These are phyloP conservation scores for Drosera capensis DNA, from an alignment of 148 eudicot genomes.

Conservation along the genomic window DNA sequence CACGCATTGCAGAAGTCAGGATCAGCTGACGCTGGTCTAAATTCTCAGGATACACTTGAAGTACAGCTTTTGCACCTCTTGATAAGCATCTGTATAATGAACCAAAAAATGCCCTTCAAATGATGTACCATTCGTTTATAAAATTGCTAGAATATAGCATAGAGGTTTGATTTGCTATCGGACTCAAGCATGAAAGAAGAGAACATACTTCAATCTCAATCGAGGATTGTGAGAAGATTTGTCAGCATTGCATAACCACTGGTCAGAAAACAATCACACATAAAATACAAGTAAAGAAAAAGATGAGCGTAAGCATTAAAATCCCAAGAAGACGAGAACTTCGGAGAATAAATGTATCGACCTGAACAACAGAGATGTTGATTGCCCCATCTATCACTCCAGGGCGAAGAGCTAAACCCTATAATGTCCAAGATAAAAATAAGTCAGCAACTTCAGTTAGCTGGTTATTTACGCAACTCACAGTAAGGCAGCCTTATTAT, in stretches of 20 bases:
- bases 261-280: slow-evolving; percentile 12
- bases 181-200: neutral
- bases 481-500: neutral
- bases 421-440: no score
- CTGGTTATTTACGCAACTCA: no score
- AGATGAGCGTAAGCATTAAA: no score
- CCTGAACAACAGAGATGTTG: slow-evolving; percentile 98
- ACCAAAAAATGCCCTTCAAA: slow-evolving; percentile 85
- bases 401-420: slow-evolving; percentile 84
- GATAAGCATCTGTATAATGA: slow-evolving; percentile 67
- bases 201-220: slow-evolving; percentile 70
- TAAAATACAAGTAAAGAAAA: slow-evolving; percentile 3
- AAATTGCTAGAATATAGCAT: neutral
- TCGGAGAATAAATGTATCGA: slow-evolving; percentile 7
- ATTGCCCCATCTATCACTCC: slow-evolving; percentile 95
- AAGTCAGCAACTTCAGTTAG: no score
- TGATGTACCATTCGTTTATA: neutral
- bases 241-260: slow-evolving; percentile 99
- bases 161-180: neutral
- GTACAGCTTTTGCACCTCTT: slow-evolving; percentile 87
- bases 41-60: slow-evolving; percentile 86
- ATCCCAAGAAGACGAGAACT: neutral
- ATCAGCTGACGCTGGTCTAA: slow-evolving; percentile 80
- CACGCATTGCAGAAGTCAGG: slow-evolving; percentile 66
- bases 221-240: slow-evolving; percentile 92